Base-by-base conservation (phyloP, 768 basidiomycete genomes). In the Kwoniella mangroviensis region DNA sequence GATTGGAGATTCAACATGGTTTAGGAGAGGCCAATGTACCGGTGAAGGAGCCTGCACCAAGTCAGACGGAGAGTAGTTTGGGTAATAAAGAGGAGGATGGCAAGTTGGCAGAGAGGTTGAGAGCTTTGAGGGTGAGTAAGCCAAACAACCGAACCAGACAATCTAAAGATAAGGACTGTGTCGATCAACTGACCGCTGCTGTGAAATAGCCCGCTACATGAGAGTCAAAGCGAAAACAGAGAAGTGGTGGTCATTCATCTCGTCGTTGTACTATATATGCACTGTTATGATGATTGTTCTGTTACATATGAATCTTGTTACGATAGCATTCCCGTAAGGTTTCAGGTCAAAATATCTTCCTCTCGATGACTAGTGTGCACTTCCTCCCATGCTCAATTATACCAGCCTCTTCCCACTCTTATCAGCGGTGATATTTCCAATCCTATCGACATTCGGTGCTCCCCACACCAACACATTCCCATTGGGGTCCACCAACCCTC, bases 1-100 rank as follows among this genome's bases (percentile, higher is more conserved):
- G 98, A 73, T 91, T 99, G 69, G 94, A 99, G 82, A 84, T 97
- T 26, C 90, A 94, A 82, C 97, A 98, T 65, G 94, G 94, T 78
- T 86, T 98, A 40, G 82, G 81, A 21, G 88, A 90, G 21, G 84
- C 78, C 11, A 83, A 86, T 54, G 88, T 93, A 11, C 86, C 90
- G 0, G 89, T 84, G 86, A 75, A 89, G 89, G 73, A 86, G 84
- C 81, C 83, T 54, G 77, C 89, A 1, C 77, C 75, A 42, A 68
- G 71, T 51, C 81, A 83, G 54, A 77, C 89, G 22, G 90, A 94
- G 79, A 93, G 94, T 83, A 93, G 94, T 74, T 65, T 55, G 22
- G 75, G 67, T 1, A 65, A 65, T 17, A 69, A 67, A 21, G 83
- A 84, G 69, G 83, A 83, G 72, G 83, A 84, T 68, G 81, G 79